Evolutionary conservation across 805 yeast species (phyloP), one percentile per base, ranked within the genome.

Genomic region (Saccharomycopsis javanensis): DNA sequence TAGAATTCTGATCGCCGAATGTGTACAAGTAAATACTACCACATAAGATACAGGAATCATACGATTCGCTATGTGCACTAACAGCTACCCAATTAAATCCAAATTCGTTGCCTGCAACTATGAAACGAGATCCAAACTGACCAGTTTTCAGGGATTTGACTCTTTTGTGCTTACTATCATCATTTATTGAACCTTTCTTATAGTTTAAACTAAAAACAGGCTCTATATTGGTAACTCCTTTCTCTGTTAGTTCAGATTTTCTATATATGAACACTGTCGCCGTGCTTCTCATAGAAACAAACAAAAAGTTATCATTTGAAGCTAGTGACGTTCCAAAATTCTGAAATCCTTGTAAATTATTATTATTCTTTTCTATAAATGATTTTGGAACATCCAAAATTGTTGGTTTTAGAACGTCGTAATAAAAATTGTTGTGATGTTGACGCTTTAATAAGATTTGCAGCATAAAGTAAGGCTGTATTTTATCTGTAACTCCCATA

Each of bases 21-120:
- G 28, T 27, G 38, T 72, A 76, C 1, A 72, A 58, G 57, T 72
- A 71, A 0, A 73, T 70, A 2, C 71, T 67, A 2, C 85, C 86
- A 53, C 77, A 68, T 38, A 72, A 68, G 8, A 65, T 53, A 58
- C 75, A 69, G 0, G 53, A 33, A 0, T 59, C 66, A 11, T 64
- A 56, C 0, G 74, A 58, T 38, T 66, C 68, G 2, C 69, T 60
- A 23, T 66, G 66, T 5, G 71, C 66, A 58, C 72, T 64, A 61
- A 66, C 31, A 57, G 63, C 72, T 62, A 77, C 52, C 55, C 62
- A 63, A 8, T 62, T 61, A 13, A 64, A 65, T 2, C 64, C 67
- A 25, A 25, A 15, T 4, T 55, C 50, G 28, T 46, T 18, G 13
- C 59, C 59, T 11, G 69, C 57, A 2, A 67, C 16, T 11, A 69